These are phyloP conservation scores for Aspergillus ibericus DNA, from an alignment of 2,329 filamentous ascomycete genomes.

Conservation along the genomic window DNA sequence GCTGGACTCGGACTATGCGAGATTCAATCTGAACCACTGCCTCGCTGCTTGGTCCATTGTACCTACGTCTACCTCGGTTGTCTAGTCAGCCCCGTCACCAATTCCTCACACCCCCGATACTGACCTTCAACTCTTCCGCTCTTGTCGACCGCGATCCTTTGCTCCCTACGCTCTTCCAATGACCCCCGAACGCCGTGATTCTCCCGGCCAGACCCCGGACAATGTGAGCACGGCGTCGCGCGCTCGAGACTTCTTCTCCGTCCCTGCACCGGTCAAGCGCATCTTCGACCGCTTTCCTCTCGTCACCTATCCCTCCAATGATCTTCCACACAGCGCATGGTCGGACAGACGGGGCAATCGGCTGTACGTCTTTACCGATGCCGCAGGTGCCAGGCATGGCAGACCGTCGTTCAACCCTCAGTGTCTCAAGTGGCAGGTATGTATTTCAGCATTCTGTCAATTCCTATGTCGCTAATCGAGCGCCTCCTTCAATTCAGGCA, in stretches of 20 bases:
- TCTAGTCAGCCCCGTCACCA: neutral
- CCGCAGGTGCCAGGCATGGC: slow-evolving; percentile 60
- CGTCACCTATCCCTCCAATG: slow-evolving; percentile 70
- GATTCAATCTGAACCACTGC: neutral
- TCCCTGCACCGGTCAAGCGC: slow-evolving; percentile 71
- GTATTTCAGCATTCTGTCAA: slow-evolving; percentile 3
- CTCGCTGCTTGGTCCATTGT: neutral
- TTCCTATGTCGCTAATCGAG: slow-evolving; percentile 1
- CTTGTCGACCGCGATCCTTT: neutral
- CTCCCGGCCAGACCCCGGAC: slow-evolving; percentile 25
- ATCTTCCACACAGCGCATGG: slow-evolving; percentile 65
- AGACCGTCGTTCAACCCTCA: slow-evolving; percentile 83
- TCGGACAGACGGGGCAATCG: slow-evolving; percentile 52
- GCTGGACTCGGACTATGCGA: neutral
- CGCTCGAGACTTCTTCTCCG: slow-evolving; percentile 37
- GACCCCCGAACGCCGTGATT: slow-evolving; percentile 28
- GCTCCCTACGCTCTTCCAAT: slow-evolving; percentile 18
- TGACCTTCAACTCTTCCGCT: neutral
- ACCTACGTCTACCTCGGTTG: neutral
- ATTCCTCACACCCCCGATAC: neutral
- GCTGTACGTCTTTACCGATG: slow-evolving; percentile 75
- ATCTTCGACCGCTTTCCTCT: slow-evolving; percentile 87
- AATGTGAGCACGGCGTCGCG: slow-evolving; percentile 21
- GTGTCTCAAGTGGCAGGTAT: slow-evolving; percentile 94
- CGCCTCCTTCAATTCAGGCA: slow-evolving; percentile 56